Evolutionary conservation across 2,329 filamentous ascomycete species (phyloP).

Genomic region (Arthrinium puccinioides): DNA sequence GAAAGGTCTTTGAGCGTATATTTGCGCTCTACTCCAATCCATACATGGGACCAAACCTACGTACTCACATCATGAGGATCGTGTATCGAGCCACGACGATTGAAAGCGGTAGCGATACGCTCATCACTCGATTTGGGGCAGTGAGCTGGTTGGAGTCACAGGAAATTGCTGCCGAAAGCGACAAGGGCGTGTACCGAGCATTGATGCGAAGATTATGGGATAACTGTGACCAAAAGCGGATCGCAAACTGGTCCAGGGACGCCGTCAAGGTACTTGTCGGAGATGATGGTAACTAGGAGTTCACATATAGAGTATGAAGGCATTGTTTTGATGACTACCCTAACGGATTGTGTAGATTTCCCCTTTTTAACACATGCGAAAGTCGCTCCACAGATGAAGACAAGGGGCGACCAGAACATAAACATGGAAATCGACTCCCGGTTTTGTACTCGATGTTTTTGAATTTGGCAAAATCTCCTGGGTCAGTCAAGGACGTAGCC

Average conservation of each 20-base stretch:
- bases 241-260: conserved; percentile 20
- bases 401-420: too few relatives aligned
- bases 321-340: too few relatives aligned
- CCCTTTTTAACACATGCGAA: too few relatives aligned
- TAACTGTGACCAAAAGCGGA: conserved; percentile 21
- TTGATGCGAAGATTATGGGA: conserved; percentile 19
- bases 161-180: conserved; percentile 12
- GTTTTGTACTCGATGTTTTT: too few relatives aligned
- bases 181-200: conserved; percentile 18
- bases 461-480: too few relatives aligned
- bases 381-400: too few relatives aligned
- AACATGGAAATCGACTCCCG: too few relatives aligned
- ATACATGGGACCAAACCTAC: conserved; percentile 18
- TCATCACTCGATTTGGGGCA: conserved; percentile 24
- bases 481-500: too few relatives aligned
- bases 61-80: conserved; percentile 18
- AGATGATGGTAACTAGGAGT: too few relatives aligned
- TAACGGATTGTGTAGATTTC: too few relatives aligned
- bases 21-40: conserved; percentile 26
- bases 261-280: too few relatives aligned
- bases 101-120: conserved; percentile 22
- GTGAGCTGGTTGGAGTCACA: conserved; percentile 21
- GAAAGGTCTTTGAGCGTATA: conserved; percentile 44
- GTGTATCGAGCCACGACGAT: conserved; percentile 20
- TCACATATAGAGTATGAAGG: too few relatives aligned